These are phyloP conservation scores for Euphorbia corollata DNA, from an alignment of 441 rosid genomes.

Conservation along the genomic window DNA sequence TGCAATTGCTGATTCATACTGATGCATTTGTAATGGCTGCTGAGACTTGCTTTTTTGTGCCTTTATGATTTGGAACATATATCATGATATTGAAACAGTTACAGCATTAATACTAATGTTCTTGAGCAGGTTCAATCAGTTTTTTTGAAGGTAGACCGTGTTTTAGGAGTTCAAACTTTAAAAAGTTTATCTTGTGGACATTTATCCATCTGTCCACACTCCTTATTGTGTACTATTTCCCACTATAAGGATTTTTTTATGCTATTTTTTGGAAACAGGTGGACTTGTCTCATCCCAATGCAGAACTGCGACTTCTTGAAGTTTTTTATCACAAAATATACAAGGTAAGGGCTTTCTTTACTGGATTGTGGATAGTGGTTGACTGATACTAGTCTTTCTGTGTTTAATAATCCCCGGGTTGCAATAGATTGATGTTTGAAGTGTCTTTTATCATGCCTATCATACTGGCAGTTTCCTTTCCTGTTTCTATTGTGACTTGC, in stretches of 20 bases:
- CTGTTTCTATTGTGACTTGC: too few species aligned
- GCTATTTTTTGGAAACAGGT: conserved; percentile 38
- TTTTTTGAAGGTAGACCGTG: not conserved
- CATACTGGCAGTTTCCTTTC: not conserved
- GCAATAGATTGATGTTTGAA: conserved; percentile 5
- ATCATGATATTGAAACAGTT: not conserved
- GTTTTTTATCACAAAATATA: conserved; percentile 90
- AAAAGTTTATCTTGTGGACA: not conserved
- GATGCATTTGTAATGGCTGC: not conserved
- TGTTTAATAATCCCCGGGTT: not conserved
- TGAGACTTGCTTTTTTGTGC: conserved; percentile 1
- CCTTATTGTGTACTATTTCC: not conserved
- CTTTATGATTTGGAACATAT: conserved; percentile 1
- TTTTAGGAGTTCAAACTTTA: not conserved
- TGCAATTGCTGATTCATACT: not conserved
- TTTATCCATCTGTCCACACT: not conserved
- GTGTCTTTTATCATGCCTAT: not conserved
- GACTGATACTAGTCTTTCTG: not conserved
- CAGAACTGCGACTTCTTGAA: conserved; percentile 91
- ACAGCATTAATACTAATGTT: not conserved
- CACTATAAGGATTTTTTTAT: not conserved
- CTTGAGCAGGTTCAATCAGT: not conserved
- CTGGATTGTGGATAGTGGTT: conserved; percentile 6
- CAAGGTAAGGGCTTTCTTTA: conserved; percentile 46
- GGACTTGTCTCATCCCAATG: conserved; percentile 74